A percentile compares a stretch with the other conserved stretches of the same genome.
Conservation (phyloP, 2,329 filamentous ascomycete species). For the Fusarium marasasianum region DNA sequence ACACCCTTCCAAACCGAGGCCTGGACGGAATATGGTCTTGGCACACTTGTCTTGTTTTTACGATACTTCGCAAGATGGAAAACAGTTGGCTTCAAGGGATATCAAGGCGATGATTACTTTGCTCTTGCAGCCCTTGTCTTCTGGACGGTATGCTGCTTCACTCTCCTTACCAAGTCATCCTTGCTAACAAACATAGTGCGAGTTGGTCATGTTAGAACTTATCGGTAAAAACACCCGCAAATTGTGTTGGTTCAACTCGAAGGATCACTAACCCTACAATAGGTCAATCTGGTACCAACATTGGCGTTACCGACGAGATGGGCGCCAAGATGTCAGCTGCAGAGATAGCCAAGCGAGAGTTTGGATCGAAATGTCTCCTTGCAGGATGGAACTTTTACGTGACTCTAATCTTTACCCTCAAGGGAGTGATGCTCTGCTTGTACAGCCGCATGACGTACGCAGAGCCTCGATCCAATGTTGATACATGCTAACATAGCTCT, state of each 20-base stretch:
- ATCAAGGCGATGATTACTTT: conserved; percentile 56
- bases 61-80: conserved; percentile 52
- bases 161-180: background rate
- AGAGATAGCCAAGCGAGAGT: conserved; percentile 42
- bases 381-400: conserved; percentile 54
- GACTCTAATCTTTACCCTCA: conserved; percentile 54
- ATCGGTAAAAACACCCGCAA: conserved; percentile 41
- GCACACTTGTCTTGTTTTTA: conserved; percentile 49
- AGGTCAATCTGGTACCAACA: conserved; percentile 53
- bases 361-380: conserved; percentile 49
- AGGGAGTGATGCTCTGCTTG: conserved; percentile 55
- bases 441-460: conserved; percentile 55
- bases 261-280: conserved; percentile 12
- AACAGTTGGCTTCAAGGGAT: conserved; percentile 51
- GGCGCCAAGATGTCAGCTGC: conserved; percentile 44
- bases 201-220: conserved; percentile 47
- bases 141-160: conserved; percentile 47
- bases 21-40: conserved; percentile 56
- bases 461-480: background rate
- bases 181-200: conserved; percentile 26
- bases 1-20: conserved; percentile 55
- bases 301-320: conserved; percentile 47
- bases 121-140: conserved; percentile 49
- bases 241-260: background rate
- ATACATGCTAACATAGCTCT: conserved; percentile 3